phyloP scores from a whole-genome alignment of 495 filamentous ascomycete species.

The Annulohypoxylon stygium region DNA sequence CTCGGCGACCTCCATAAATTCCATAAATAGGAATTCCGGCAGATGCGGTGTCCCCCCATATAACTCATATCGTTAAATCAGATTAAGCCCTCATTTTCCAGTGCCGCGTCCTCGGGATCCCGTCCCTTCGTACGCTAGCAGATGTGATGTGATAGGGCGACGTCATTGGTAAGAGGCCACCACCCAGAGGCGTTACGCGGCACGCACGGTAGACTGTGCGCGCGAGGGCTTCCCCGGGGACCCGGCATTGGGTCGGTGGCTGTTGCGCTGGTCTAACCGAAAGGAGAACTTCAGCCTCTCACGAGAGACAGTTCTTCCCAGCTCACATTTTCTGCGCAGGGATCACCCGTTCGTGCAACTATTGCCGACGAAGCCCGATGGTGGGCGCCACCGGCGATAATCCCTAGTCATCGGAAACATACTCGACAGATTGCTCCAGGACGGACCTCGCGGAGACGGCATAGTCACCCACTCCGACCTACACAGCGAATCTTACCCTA shows the following conservation, averaged over 20 bases:
- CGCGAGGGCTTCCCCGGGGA: not conserved
- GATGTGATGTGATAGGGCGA: conserved; percentile 17
- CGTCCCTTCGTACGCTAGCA: not conserved
- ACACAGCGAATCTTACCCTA: too few relatives aligned
- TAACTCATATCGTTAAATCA: conserved; percentile 24
- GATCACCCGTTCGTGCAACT: conserved; percentile 2
- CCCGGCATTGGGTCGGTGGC: conserved; percentile 26
- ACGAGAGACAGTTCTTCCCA: conserved; percentile 1
- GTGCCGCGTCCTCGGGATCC: conserved; percentile 27
- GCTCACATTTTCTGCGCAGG: conserved; percentile 3
- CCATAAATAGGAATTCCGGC: conserved; percentile 16
- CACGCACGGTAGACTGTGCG: conserved; percentile 9
- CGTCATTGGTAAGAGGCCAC: conserved; percentile 12
- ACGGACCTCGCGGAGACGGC: too few relatives aligned
- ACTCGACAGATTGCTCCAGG: too few relatives aligned
- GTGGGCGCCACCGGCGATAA: not conserved
- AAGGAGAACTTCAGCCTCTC: conserved; percentile 14
- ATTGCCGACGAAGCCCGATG: conserved; percentile 16
- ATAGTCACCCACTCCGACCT: too few relatives aligned
- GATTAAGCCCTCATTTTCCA: conserved; percentile 17
- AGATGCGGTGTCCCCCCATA: not conserved
- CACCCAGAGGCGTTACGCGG: conserved; percentile 1
- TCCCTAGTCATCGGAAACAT: not conserved
- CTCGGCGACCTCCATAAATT: conserved; percentile 36
- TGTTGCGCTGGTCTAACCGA: conserved; percentile 28